phyloP scores from a whole-genome alignment of 164 flowering plant genomes.

The Nymphaea thermarum region DNA sequence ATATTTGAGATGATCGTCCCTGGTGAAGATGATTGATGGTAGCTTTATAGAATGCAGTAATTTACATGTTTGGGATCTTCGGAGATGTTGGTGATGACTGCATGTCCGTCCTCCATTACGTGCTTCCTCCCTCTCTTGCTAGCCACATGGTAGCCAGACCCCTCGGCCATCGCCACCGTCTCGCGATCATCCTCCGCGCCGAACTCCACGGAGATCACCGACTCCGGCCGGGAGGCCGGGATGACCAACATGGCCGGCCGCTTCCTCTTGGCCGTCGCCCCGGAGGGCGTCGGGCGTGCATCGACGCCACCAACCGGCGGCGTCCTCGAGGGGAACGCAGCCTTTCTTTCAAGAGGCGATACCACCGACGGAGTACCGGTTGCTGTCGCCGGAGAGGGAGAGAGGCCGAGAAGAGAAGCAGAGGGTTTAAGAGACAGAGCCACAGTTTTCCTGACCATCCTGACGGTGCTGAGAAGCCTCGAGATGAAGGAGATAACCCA shows the following conservation, averaged over 20 bases:
- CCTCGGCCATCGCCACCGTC: neutral
- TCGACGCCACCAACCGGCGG: too few species aligned
- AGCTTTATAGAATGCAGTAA: neutral
- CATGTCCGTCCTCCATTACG: neutral
- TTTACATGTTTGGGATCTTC: slow-evolving; percentile 1
- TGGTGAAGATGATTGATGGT: neutral
- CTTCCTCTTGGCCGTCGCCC: neutral
- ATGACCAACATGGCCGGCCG: neutral
- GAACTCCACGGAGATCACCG: neutral
- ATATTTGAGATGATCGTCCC: too few species aligned
- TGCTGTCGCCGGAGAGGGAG: neutral
- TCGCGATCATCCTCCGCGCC: neutral
- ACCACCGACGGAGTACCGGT: too few species aligned
- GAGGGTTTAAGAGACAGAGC: too few species aligned
- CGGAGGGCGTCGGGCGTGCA: too few species aligned
- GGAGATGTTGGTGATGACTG: neutral
- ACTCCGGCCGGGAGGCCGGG: neutral
- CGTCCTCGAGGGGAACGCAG: too few species aligned
- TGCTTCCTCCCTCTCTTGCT: slow-evolving; percentile 3
- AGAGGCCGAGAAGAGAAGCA: neutral
- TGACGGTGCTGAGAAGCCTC: neutral
- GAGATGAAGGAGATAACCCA: neutral
- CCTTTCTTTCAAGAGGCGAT: too few species aligned
- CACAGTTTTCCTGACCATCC: neutral
- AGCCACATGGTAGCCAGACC: neutral